Base-by-base conservation (phyloP, 2,329 filamentous ascomycete genomes). In the Pochonia chlamydosporia region DNA sequence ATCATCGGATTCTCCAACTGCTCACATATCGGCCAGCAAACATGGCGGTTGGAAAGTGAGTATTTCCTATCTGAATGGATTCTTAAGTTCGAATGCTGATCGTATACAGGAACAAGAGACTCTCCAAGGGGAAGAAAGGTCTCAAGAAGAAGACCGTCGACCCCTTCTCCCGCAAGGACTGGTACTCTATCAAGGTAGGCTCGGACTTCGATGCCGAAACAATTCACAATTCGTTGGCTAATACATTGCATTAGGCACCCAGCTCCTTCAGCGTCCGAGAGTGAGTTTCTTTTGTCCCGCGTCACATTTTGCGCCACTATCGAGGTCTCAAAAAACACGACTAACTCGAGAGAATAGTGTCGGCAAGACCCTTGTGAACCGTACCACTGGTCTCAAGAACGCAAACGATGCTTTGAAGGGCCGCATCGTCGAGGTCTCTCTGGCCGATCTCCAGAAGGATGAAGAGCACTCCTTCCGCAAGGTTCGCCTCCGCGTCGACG, bases 71-170 rank as follows among this genome's bases (percentile, higher is more conserved):
- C 31, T 2, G 28, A 48, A 48, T 39, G 43, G 46, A 40, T 33
- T 21, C 40, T 41, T 40, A 48, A 25, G 10, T 49, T n/a, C 21
- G 31, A 20, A 44, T 54, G 47, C 58, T 65, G 50, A 62, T 51
- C 36, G 47, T 39, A 41, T 48, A 33, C 63, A 90, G 86, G 89
- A 99, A 99, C 86, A 99, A 99, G 90, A 90, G 93, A 83, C 85
- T 99, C 81, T 97, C 93, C 61, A 99, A 99, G 85, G 93, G 93
- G 80, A 99, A 97, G 89, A 99, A 99, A 85, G 92, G 93, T 75
- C 82, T 97, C 73, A 97, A 97, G 89, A 97, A 99, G 92, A 92
- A 92, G 80, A 92, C 91, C 68, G 79, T 86, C 65, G 93, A 99
- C 75, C 92, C 93, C 68, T 97, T 97, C 82, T 83, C 91, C 68